Base-by-base conservation (phyloP, 2,329 filamentous ascomycete genomes). In the Penicillium thymicola region DNA sequence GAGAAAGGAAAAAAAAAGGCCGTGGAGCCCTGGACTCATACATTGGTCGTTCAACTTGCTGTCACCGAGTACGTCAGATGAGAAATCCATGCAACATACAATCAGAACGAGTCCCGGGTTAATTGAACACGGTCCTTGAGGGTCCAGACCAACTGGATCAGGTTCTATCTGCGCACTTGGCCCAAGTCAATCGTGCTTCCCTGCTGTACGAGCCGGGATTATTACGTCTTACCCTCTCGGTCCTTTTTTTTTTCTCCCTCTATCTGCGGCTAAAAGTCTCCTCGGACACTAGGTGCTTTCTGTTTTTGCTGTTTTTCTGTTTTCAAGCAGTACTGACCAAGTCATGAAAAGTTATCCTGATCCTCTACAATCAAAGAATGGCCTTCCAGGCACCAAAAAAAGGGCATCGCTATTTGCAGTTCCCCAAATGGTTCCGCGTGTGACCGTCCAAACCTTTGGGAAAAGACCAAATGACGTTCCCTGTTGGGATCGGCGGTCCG, bases 111-210 rank as follows among this genome's bases (percentile, higher is more conserved):
- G 9, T 44, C 23, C 45, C 18, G 25, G 30, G 40, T 43, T 34
- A 41, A 21, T 55, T 21, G 50, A 43, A 45, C 47, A 45, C 61
- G 63, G 63, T 59, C 59, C 59, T 55, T 48, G 46, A 55, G 59
- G 64, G 65, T 55, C 64, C 63, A 65, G 63, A 60, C 65, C 58
- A 34, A 57, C 45, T 27, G 32, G 27, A 38, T 25, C 45, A 55
- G 23, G 45, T 40, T 34, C 52, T 55, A 28, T 25, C 36, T 37
- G 37, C 42, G 27, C 30, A 54, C 40, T 57, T 52, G 45, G 36
- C 40, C 46, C 49, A 46, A 40, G 41, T 55, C 50, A 40, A 55
- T 51, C 32, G 59, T 58, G 48, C 43, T 52, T 50, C 41, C 52
- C 48, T 52, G 43, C 43, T 59, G 38, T 48, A 18, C 11, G 48